A percentile compares a stretch with the other conserved stretches of the same genome.
Evolutionary conservation across 371 early-diverging fungal species (phyloP).

Genomic region (Mucor saturninus): DNA sequence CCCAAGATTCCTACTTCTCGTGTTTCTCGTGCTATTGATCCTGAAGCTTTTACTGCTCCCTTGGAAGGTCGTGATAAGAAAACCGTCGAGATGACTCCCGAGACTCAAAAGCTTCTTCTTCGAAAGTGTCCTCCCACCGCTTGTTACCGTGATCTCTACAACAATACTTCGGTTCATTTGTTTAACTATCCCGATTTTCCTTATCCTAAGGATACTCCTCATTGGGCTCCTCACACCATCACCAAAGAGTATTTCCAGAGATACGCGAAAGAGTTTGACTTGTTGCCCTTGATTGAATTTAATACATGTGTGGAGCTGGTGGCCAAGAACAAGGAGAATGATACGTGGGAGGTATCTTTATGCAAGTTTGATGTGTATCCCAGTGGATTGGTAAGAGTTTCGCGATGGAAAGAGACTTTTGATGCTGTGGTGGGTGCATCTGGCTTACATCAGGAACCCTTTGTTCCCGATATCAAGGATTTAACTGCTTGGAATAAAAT

Average conservation of each 20-base stretch:
- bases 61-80: slow-evolving; percentile 2
- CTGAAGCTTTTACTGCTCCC: background rate
- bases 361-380: slow-evolving; percentile 21
- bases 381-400: slow-evolving; percentile 18
- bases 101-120: slow-evolving; percentile 10
- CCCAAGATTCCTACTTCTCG: slow-evolving; percentile 28
- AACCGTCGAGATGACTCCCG: slow-evolving; percentile 25
- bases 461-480: slow-evolving; percentile 36
- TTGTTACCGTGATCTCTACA: slow-evolving; percentile 27
- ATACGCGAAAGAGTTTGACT: slow-evolving; percentile 18
- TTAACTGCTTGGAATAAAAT: slow-evolving; percentile 33
- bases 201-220: slow-evolving; percentile 5
- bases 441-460: slow-evolving; percentile 39
- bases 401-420: slow-evolving; percentile 36
- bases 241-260: slow-evolving; percentile 11
- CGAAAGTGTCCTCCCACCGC: slow-evolving; percentile 26
- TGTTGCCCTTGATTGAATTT: slow-evolving; percentile 28
- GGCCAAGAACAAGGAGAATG: slow-evolving; percentile 14
- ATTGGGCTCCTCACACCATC: slow-evolving; percentile 2
- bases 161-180: slow-evolving; percentile 10
- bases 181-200: slow-evolving; percentile 19
- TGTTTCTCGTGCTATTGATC: slow-evolving; percentile 3
- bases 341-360: slow-evolving; percentile 29
- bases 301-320: slow-evolving; percentile 29
- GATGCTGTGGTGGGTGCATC: slow-evolving; percentile 49